A percentile compares a stretch with the other conserved stretches of the same genome.
phyloP scores from a whole-genome alignment of 2,329 filamentous ascomycete genomes.

The Penicillium sp. region DNA sequence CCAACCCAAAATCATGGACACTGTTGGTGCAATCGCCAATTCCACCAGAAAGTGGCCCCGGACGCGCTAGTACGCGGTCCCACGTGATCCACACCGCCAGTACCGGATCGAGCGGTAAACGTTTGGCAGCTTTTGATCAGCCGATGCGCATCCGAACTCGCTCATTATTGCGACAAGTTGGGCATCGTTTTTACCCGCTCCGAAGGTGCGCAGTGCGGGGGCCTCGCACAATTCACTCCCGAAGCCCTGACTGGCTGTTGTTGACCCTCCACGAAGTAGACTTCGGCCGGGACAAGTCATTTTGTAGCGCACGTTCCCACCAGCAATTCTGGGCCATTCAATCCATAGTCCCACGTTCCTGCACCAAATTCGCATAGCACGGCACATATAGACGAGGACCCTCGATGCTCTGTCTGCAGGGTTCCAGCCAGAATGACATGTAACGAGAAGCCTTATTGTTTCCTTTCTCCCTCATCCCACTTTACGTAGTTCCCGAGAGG shows the following conservation, averaged over 20 bases:
- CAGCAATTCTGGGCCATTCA: slow-evolving; percentile 14
- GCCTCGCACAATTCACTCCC: slow-evolving; percentile 3
- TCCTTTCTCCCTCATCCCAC: not conserved
- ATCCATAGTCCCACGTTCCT: slow-evolving; percentile 1
- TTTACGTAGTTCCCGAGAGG: slow-evolving; percentile 24
- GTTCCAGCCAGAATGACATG: slow-evolving; percentile 18
- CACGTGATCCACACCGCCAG: slow-evolving; percentile 25
- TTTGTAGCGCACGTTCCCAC: slow-evolving; percentile 16
- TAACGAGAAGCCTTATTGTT: slow-evolving; percentile 7
- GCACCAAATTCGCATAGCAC: slow-evolving; percentile 1
- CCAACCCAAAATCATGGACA: not conserved
- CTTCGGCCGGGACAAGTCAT: slow-evolving; percentile 13
- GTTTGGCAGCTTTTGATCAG: slow-evolving; percentile 21
- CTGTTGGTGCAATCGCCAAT: slow-evolving; percentile 12
- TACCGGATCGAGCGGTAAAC: slow-evolving; percentile 23
- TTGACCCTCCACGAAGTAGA: not conserved
- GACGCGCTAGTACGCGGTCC: slow-evolving; percentile 24
- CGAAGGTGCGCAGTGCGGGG: not conserved
- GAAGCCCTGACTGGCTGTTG: not conserved
- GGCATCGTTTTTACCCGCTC: slow-evolving; percentile 7
- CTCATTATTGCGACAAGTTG: slow-evolving; percentile 19
- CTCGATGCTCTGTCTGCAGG: slow-evolving; percentile 9
- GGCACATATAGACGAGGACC: slow-evolving; percentile 6
- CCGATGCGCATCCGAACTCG: slow-evolving; percentile 22
- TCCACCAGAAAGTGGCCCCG: slow-evolving; percentile 5